Evolutionary conservation across 768 basidiomycete species (phyloP), one percentile per base, ranked within the genome.

Genomic region (Boletus vinaceobasis): DNA sequence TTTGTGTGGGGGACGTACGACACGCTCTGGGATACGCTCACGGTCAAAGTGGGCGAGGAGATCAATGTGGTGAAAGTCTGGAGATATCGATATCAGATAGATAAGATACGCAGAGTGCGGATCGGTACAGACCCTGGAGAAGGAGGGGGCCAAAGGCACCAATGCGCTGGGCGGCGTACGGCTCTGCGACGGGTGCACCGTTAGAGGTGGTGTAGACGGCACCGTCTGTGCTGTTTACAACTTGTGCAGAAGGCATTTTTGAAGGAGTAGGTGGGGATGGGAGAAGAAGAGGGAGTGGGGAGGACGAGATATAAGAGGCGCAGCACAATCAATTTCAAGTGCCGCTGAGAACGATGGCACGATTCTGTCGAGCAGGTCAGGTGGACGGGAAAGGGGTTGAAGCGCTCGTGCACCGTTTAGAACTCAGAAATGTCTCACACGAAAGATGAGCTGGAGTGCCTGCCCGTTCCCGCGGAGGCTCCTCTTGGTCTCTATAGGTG

Each of bases 1-100:
- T 35, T 37, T 27, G 23, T 33, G 17, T 5, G 32, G 32, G 7
- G 14, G 39, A 77, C 83, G 60, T 71, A 87, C 93, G 60, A 91
- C 87, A 72, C 93, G 91, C 79, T 96, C 93, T 15, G 95, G 96
- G 65, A 98, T 96, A 69, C 96, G 88, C 73, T 97, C 94, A 56
- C 91, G 86, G 71, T 92, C 90, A 64, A 95, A 94, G 77, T 96
- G 94, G 15, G 91, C 86, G 58, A 98, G 84, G 46, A 88, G 77
- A 74, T 93, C 92, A 66, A 95, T 87, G 73, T 90, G 85, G 72
- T 91, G 87, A 77, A 92, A 93, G 70, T 93, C 90, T 89, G 56
- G 52, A 13, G n/a, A 29, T 36, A 29, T 19, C 52, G 40, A 44
- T 53, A 60, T 67, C 39, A 71, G 55, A 29, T 42, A 46, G 48